phyloP scores from a whole-genome alignment of 208 protist genomes.

The Acanthamoeba quina region DNA sequence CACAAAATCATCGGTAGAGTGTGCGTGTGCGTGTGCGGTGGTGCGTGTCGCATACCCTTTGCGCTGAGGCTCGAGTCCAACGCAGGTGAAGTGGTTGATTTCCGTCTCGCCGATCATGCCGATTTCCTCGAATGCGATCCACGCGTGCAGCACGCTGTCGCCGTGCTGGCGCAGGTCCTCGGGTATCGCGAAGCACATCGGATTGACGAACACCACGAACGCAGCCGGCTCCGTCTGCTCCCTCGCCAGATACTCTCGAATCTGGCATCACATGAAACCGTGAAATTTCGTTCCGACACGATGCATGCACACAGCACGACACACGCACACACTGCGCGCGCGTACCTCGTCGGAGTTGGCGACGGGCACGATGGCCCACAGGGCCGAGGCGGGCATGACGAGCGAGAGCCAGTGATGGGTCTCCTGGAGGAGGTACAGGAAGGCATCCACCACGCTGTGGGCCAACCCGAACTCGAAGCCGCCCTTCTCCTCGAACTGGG shows the following conservation, averaged over 20 bases:
- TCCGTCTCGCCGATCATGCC: slow-evolving; percentile 4
- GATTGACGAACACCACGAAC: slow-evolving; percentile 13
- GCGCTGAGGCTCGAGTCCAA: not conserved
- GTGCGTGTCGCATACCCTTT: not conserved
- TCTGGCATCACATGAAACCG: not conserved
- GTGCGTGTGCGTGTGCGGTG: too few species aligned
- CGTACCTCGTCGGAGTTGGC: not conserved
- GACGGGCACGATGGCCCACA: slow-evolving; percentile 24
- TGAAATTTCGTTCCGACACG: not conserved
- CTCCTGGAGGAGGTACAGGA: not conserved
- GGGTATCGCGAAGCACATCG: not conserved
- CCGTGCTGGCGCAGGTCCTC: not conserved
- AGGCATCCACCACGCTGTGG: slow-evolving; percentile 31
- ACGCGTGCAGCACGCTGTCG: not conserved
- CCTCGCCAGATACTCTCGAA: not conserved
- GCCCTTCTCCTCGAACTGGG: not conserved
- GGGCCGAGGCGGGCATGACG: not conserved
- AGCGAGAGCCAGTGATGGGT: not conserved
- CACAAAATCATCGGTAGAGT: not conserved
- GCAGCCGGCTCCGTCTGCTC: not conserved
- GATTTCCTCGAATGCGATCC: slow-evolving; percentile 43
- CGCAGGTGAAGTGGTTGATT: slow-evolving; percentile 47
- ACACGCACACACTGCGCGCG: too few species aligned
- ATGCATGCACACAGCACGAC: too few species aligned
- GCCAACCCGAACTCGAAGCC: slow-evolving; percentile 16